phyloP scores from a whole-genome alignment of 371 early-diverging fungal species.

The Mucor velutinosus region DNA sequence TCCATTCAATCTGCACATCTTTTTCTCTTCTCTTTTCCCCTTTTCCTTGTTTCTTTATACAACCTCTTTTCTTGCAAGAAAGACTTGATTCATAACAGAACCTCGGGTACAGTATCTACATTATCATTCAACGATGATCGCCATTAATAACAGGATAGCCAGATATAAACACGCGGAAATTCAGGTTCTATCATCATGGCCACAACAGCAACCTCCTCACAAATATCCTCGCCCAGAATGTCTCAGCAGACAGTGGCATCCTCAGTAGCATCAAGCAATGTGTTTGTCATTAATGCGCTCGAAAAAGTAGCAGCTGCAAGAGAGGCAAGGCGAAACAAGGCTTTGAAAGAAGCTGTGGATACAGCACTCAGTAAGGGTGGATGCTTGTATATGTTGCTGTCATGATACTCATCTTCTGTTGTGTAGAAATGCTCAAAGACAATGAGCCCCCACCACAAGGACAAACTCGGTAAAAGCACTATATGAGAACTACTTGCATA shows the following conservation, averaged over 20 bases:
- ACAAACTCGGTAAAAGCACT: conserved; percentile 31
- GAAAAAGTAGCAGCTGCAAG: conserved; percentile 63
- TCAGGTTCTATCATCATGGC: conserved; percentile 11
- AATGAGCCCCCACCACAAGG: conserved; percentile 47
- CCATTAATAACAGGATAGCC: background rate
- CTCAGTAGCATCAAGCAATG: conserved; percentile 46
- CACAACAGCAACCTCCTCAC: conserved; percentile 32
- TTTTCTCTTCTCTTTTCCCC: background rate
- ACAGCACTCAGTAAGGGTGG: conserved; percentile 41
- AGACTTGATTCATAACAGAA: background rate
- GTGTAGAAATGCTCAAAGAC: conserved; percentile 38
- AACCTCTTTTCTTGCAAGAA: background rate
- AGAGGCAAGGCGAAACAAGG: conserved; percentile 55
- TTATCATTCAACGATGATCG: background rate
- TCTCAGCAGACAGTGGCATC: conserved; percentile 13
- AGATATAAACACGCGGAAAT: conserved; percentile 3
- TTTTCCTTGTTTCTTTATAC: background rate
- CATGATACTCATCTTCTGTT: background rate
- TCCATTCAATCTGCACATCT: background rate
- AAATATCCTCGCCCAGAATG: conserved; percentile 29
- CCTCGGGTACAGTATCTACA: background rate
- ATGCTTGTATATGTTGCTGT: background rate
- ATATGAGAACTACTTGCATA: background rate
- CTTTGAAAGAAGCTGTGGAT: conserved; percentile 50
- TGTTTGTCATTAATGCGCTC: conserved; percentile 70